Conservation (phyloP, 805 yeast genomes). For the Yarrowia alimentaria region DNA sequence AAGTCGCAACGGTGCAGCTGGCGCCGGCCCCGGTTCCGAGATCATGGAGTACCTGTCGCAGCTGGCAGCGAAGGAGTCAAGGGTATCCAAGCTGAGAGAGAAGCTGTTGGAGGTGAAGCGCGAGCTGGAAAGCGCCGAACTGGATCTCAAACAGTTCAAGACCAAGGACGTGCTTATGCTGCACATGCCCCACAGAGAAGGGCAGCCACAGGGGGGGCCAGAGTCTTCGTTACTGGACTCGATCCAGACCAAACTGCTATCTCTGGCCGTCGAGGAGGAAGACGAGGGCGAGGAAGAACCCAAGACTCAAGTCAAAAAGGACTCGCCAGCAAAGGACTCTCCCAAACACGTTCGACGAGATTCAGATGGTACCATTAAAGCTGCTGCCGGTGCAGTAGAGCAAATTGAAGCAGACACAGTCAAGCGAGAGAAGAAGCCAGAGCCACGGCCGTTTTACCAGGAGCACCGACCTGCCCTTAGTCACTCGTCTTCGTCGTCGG, state of each 20-base stretch:
- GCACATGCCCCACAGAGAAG: conserved; percentile 13
- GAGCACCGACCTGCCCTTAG: conserved; percentile 6
- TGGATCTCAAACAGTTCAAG: conserved; percentile 38
- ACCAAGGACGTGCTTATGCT: conserved; percentile 34
- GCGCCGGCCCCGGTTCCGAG: conserved; percentile 17
- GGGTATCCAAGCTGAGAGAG: conserved; percentile 41
- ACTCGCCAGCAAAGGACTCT: too few relatives aligned
- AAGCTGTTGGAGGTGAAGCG: conserved; percentile 36
- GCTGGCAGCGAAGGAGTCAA: conserved; percentile 43
- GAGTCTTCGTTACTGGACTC: conserved; percentile 3
- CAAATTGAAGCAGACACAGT: too few relatives aligned
- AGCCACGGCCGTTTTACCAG: not conserved
- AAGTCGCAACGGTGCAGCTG: not conserved
- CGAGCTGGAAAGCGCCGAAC: conserved; percentile 41
- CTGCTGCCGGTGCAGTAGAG: too few relatives aligned
- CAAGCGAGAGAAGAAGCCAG: too few relatives aligned
- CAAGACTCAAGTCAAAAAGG: not conserved
- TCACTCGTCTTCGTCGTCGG: conserved; percentile 20
- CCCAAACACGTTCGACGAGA: too few relatives aligned
- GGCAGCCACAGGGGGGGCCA: conserved; percentile 6
- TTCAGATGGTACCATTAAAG: too few relatives aligned
- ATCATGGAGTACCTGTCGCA: conserved; percentile 36
- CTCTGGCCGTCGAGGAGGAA: conserved; percentile 13
- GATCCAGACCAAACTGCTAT: conserved; percentile 14
- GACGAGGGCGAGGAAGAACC: not conserved